A percentile compares a stretch with the other conserved stretches of the same genome.
These are phyloP conservation scores for Erodium maritimum DNA, from an alignment of 345 rosid genomes.

Conservation along the genomic window DNA sequence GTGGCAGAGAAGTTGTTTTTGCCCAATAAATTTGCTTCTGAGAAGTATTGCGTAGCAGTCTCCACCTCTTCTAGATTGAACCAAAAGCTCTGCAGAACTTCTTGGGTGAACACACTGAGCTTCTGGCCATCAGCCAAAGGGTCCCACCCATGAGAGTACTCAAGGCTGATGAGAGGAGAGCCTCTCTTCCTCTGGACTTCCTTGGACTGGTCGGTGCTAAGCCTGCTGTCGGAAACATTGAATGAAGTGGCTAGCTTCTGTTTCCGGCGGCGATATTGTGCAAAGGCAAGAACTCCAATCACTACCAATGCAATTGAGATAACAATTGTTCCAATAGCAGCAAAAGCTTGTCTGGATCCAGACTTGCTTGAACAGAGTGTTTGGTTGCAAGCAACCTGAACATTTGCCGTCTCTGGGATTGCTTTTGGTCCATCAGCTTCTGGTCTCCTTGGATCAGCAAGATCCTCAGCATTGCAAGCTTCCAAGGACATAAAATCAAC, in stretches of 20 bases:
- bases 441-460: constrained; percentile 31
- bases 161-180: constrained; percentile 73
- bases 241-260: constrained; percentile 60
- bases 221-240: constrained; percentile 45
- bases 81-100: constrained; percentile 79
- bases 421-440: constrained; percentile 58
- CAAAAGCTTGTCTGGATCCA: constrained; percentile 23
- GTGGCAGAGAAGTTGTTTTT: constrained; percentile 58
- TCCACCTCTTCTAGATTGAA: constrained; percentile 89
- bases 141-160: constrained; percentile 92
- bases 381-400: constrained; percentile 36
- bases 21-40: constrained; percentile 61
- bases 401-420: constrained; percentile 58
- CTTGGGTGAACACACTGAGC: constrained; percentile 52
- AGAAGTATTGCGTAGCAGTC: constrained; percentile 88
- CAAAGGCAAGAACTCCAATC: constrained; percentile 34
- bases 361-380: constrained; percentile 23
- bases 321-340: constrained; percentile 39
- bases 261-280: constrained; percentile 51
- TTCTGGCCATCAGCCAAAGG: constrained; percentile 54
- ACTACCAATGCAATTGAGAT: constrained; percentile 24
- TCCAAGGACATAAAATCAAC: constrained; percentile 43
- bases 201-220: constrained; percentile 52
- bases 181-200: constrained; percentile 50
- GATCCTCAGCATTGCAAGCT: constrained; percentile 34